Base-by-base conservation (phyloP, 345 rosid species). In the Tarenaya hassleriana region DNA sequence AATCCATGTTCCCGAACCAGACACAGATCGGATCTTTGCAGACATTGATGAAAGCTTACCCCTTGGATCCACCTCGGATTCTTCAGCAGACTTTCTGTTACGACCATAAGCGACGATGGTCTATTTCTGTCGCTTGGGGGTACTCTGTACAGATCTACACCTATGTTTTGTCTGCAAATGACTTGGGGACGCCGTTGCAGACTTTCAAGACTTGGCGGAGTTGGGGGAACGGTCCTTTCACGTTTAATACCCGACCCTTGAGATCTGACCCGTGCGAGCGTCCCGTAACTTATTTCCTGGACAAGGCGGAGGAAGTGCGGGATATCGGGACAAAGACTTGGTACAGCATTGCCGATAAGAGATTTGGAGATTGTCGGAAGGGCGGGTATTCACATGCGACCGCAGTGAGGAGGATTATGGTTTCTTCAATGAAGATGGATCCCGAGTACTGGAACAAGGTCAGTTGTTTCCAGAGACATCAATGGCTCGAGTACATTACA, bases 121-220 rank as follows among this genome's bases (percentile, higher is more conserved):
- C 94, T 0, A 47, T 86, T 35, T 76, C 87, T n/a, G 47, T 90
- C 35, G 63, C 97, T 4, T 90, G 95, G 95, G 97, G 97, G 33
- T 86, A 86, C 73, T 69, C 88, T 7, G 49, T 90, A 55, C 94
- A 78, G 58, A 58, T 90, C 1, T 82, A 80, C 63, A 82, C 84
- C 0, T 49, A 57, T 4, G 27, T 74, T 38, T 19, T 80, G 20
- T 34, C 75, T 0, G 69, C 88, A 5, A 62, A 15, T 24, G 73
- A 68, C 41, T 58, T 86, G 64, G 71, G 61, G 39, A 69, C 53
- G 48, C 91, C 95, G 1, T n/a, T 78, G 55, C 83, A 71, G 54
- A 90, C 86, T 7, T 90, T 86, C 55, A 83, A 72, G 75, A 84
- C 90, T 0, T 86, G 95, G 95, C 54, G 84, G 66, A 78, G 66